Percentiles rank a stretch among this genome's conserved stretches.
These are phyloP conservation scores for Thermoascus crustaceus DNA, from an alignment of 2,329 filamentous ascomycete genomes.

Conservation along the genomic window DNA sequence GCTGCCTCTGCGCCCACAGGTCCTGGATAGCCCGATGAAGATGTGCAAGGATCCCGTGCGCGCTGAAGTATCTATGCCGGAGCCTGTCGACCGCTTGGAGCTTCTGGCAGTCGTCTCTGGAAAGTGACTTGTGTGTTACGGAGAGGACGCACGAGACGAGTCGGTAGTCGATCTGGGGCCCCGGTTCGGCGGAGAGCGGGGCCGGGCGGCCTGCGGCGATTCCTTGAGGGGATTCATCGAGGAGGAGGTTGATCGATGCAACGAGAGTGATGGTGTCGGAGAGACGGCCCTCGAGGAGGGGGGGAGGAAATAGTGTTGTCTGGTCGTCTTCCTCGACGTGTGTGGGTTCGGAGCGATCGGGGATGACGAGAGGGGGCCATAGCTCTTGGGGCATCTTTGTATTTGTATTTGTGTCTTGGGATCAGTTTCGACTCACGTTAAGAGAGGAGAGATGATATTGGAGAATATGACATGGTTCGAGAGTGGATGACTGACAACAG, in stretches of 20 bases:
- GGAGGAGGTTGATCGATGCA: conserved; percentile 1
- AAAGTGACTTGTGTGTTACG: background rate
- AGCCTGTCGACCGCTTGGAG: background rate
- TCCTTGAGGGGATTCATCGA: conserved; percentile 3
- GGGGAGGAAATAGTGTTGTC: too few species aligned
- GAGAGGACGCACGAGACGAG: background rate
- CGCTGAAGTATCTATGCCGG: background rate
- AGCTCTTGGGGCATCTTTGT: too few species aligned
- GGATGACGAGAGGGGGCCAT: too few species aligned
- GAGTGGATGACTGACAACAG: too few species aligned
- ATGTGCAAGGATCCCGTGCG: background rate
- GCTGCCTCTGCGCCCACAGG: background rate
- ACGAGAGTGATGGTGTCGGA: conserved; percentile 1
- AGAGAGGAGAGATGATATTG: too few species aligned
- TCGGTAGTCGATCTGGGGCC: conserved; percentile 8
- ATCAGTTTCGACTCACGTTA: too few species aligned
- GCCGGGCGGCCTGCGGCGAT: conserved; percentile 1
- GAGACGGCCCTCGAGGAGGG: too few species aligned
- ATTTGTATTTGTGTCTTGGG: too few species aligned
- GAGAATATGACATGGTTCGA: too few species aligned
- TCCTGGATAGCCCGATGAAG: background rate
- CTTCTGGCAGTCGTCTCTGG: background rate
- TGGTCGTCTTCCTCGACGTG: too few species aligned
- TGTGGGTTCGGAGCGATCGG: too few species aligned
- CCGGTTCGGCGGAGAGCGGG: conserved; percentile 7